A percentile compares a stretch with the other conserved stretches of the same genome.
phyloP scores from a whole-genome alignment of 768 basidiomycete species.

The Myochromella boudieri region DNA sequence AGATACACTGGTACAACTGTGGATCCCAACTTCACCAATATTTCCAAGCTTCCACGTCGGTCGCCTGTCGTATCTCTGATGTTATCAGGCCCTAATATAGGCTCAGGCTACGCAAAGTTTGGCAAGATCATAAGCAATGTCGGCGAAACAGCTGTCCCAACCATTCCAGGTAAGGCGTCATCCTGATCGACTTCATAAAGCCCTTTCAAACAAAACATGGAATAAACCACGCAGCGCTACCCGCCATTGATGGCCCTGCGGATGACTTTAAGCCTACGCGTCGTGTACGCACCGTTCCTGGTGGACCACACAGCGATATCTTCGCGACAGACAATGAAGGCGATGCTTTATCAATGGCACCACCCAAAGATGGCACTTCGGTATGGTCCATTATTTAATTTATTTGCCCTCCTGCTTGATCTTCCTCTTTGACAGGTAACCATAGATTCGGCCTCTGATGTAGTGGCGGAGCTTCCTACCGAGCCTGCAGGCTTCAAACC shows the following conservation, averaged over 20 bases:
- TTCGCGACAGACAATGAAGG: constrained; percentile 48
- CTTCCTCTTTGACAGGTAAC: background rate
- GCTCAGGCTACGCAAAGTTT: constrained; percentile 67
- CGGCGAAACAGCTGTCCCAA: constrained; percentile 13
- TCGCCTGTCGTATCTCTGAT: constrained; percentile 4
- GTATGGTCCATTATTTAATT: background rate
- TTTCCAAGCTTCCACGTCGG: constrained; percentile 74
- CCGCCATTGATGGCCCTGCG: constrained; percentile 13
- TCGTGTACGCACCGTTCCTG: constrained; percentile 56
- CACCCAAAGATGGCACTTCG: constrained; percentile 30
- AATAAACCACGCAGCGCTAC: no score
- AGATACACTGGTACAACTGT: constrained; percentile 77
- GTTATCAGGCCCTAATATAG: background rate
- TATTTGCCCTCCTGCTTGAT: background rate
- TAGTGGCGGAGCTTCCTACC: constrained; percentile 15
- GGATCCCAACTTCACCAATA: constrained; percentile 73
- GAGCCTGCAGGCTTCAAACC: constrained; percentile 42
- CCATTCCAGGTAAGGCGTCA: constrained; percentile 6
- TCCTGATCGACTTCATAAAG: background rate
- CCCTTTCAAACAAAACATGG: no score
- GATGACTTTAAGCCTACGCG: constrained; percentile 52
- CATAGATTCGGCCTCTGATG: background rate
- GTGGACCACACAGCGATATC: constrained; percentile 51
- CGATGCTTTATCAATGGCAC: constrained; percentile 61
- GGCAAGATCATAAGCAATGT: constrained; percentile 46